Base-by-base conservation (phyloP, 2,329 filamentous ascomycete genomes). In the Talaromyces sp. region DNA sequence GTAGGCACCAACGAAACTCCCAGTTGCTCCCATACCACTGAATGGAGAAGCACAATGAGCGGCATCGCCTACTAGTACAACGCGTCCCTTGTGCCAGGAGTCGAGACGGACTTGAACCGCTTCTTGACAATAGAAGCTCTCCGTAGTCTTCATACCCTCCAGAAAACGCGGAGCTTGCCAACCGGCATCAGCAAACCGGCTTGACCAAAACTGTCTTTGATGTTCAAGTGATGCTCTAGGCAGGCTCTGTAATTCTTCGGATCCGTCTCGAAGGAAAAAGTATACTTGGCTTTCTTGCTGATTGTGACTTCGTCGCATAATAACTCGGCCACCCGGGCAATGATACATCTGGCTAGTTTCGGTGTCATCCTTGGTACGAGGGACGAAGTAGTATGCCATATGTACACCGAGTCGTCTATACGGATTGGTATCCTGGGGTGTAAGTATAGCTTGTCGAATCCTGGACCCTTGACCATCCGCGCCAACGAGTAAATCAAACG, bases 391-490 rank as follows among this genome's bases (percentile, higher is more conserved):
- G 48, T 71, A 71, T 0, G 64, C 68, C 7, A 66, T 58, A 53
- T 68, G 65, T 1, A 64, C 37, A 2, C 66, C 65, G 7, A 69
- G 41, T 13, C 41, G 51, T 2, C 56, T 52, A 51, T 66, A 63
- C 17, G 64, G 61, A 25, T 28, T 40, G 6, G 69, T 62, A 2
- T 46, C 52, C n/a, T 57, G 46, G 7, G 53, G 52, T 1, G 61
- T 43, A 1, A 63, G 59, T 5, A 79, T 62, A 61, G 80, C 75
- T 48, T 67, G 75, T 17, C 81, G 74, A 2, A 77, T 77, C 31
- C 73, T 75, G 0, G 81, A 84, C 5, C 76, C 71, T 43, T 80
- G 75, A 0, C 83, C 83, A 59, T 85, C 83, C 2, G 82, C 81
- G 5, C 78, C 81, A 41, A 85, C 76, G 0, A 85, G 61, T 0